A percentile compares a stretch with the other conserved stretches of the same genome.
Evolutionary conservation across 2,329 filamentous ascomycete species (phyloP).

Genomic region (Aureobasidium leucospermi): DNA sequence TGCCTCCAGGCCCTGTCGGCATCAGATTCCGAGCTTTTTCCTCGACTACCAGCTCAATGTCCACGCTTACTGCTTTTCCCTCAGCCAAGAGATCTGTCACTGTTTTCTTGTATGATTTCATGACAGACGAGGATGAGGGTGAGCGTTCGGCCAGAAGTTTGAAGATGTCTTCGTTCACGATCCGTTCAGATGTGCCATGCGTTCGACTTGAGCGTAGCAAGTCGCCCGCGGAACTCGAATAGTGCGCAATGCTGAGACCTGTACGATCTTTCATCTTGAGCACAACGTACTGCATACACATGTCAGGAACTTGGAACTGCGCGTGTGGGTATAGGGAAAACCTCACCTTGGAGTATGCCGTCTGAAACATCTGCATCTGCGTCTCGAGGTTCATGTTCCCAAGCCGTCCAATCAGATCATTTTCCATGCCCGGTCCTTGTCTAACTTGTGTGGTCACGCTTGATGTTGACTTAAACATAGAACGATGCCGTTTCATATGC

Average conservation of each 20-base stretch:
- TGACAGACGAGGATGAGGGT: constrained; percentile 28
- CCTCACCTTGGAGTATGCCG: constrained; percentile 37
- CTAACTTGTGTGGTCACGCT: not conserved
- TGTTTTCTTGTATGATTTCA: constrained; percentile 38
- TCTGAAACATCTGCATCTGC: constrained; percentile 37
- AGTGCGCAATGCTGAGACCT: constrained; percentile 36
- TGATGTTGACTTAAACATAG: not conserved
- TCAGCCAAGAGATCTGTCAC: constrained; percentile 33
- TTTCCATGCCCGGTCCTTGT: constrained; percentile 33
- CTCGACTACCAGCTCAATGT: constrained; percentile 22
- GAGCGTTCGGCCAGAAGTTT: constrained; percentile 45
- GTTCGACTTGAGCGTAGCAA: constrained; percentile 38
- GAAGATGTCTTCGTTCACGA: constrained; percentile 41
- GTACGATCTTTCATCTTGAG: constrained; percentile 23
- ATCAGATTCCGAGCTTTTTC: constrained; percentile 22
- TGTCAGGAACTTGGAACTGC: not conserved
- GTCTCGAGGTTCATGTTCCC: constrained; percentile 30
- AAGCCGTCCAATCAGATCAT: constrained; percentile 31
- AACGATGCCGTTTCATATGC: not conserved
- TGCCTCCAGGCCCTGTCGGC: constrained; percentile 16
- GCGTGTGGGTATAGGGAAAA: not conserved
- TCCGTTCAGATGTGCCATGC: constrained; percentile 32
- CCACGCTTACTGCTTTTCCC: constrained; percentile 26
- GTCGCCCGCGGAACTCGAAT: constrained; percentile 41
- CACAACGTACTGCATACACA: constrained; percentile 30